These are phyloP conservation scores for Populus hybrid DNA, from an alignment of 441 rosid genomes.

Conservation along the genomic window DNA sequence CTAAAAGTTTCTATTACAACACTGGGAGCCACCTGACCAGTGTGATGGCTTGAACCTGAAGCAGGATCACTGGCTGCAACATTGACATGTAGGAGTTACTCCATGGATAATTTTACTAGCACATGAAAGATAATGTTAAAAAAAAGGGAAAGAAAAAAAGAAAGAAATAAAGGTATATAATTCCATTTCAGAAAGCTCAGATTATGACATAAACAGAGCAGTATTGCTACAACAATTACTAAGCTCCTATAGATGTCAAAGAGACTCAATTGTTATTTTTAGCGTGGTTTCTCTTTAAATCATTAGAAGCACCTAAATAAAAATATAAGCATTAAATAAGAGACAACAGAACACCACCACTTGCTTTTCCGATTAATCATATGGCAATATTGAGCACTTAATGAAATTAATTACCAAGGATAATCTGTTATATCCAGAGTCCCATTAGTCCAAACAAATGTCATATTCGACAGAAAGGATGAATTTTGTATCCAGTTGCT, in stretches of 20 bases:
- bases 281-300: not conserved
- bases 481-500: no score
- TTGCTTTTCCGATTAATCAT: not conserved
- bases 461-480: no score
- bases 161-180: not conserved
- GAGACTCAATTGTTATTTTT: not conserved
- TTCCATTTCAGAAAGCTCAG: not conserved
- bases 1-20: slow-evolving; percentile 64
- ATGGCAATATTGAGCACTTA: not conserved
- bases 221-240: not conserved
- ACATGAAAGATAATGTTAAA: not conserved
- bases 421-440: not conserved
- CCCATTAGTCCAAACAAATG: not conserved
- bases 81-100: slow-evolving; percentile 5
- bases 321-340: not conserved
- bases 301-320: not conserved
- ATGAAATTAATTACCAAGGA: not conserved
- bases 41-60: slow-evolving; percentile 39
- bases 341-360: not conserved
- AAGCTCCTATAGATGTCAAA: not conserved
- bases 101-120: not conserved
- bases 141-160: no score
- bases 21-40: slow-evolving; percentile 43
- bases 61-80: slow-evolving; percentile 38
- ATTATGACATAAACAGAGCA: not conserved